Evolutionary conservation across 495 filamentous ascomycete genomes (phyloP).

Genomic region (Cercophora samala): DNA sequence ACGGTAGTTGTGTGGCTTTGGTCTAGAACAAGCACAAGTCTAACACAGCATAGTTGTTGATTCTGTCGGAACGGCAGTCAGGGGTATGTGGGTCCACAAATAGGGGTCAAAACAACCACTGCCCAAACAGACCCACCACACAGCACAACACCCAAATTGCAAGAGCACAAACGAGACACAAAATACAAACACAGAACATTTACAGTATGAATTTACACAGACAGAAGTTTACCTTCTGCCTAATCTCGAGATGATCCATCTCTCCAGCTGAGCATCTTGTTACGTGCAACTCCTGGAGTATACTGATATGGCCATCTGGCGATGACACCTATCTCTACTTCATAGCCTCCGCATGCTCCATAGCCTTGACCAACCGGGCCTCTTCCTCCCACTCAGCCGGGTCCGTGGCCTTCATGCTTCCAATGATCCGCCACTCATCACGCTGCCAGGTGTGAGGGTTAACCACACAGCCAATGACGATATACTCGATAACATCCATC

Average conservation of each 20-base stretch:
- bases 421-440: slow-evolving; percentile 73
- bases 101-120: neutral
- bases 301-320: neutral
- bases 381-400: slow-evolving; percentile 43
- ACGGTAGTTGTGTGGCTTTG: neutral
- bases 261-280: neutral
- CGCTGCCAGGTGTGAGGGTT: slow-evolving; percentile 49
- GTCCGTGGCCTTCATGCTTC: slow-evolving; percentile 60
- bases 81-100: neutral
- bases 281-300: neutral
- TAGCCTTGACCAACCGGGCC: slow-evolving; percentile 13
- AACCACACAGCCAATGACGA: slow-evolving; percentile 67
- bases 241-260: neutral
- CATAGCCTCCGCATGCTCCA: slow-evolving; percentile 9
- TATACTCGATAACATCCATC: slow-evolving; percentile 67
- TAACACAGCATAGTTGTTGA: neutral
- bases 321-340: neutral
- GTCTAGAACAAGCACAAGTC: neutral
- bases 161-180: neutral
- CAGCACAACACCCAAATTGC: neutral
- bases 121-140: neutral
- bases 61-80: neutral
- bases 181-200: neutral
- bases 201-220: neutral
- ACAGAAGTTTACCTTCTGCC: neutral